A percentile compares a stretch with the other conserved stretches of the same genome.
phyloP scores from a whole-genome alignment of 148 eudicot species.

The Bassia scoparia region DNA sequence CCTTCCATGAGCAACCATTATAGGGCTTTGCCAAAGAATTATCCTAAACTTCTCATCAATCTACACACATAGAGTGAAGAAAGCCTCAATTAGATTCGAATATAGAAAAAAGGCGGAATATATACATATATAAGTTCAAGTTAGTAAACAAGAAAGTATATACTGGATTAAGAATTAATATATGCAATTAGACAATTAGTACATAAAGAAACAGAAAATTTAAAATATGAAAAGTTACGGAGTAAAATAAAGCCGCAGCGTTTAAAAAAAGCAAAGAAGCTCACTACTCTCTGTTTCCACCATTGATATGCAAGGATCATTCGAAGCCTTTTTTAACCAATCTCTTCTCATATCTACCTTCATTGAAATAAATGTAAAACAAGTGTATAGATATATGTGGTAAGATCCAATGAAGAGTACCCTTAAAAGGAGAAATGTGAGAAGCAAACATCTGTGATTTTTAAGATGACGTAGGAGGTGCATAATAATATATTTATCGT shows the following conservation, averaged over 20 bases:
- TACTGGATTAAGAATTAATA: neutral
- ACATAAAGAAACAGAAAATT: neutral
- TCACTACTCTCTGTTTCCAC: slow-evolving; percentile 81
- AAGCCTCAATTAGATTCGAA: slow-evolving; percentile 2
- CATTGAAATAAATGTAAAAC: slow-evolving; percentile 16
- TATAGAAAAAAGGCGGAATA: neutral
- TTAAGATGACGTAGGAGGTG: no score
- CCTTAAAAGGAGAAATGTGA: no score
- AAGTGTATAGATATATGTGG: no score
- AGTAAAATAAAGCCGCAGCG: neutral
- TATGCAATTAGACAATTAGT: neutral
- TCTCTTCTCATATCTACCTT: slow-evolving; percentile 92
- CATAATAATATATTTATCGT: no score
- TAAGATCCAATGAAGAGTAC: no score
- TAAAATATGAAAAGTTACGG: neutral
- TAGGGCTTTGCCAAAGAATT: slow-evolving; percentile 84
- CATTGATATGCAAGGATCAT: slow-evolving; percentile 85
- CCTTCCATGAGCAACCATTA: slow-evolving; percentile 96
- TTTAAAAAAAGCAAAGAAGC: neutral
- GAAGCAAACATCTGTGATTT: no score
- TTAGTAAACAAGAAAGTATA: neutral
- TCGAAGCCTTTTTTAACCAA: slow-evolving; percentile 92
- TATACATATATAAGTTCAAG: no score
- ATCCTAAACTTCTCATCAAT: slow-evolving; percentile 91
- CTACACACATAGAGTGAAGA: slow-evolving; percentile 30